These are phyloP conservation scores for Apiotrichum laibachii DNA, from an alignment of 1,284 basidiomycete species.

Conservation along the genomic window DNA sequence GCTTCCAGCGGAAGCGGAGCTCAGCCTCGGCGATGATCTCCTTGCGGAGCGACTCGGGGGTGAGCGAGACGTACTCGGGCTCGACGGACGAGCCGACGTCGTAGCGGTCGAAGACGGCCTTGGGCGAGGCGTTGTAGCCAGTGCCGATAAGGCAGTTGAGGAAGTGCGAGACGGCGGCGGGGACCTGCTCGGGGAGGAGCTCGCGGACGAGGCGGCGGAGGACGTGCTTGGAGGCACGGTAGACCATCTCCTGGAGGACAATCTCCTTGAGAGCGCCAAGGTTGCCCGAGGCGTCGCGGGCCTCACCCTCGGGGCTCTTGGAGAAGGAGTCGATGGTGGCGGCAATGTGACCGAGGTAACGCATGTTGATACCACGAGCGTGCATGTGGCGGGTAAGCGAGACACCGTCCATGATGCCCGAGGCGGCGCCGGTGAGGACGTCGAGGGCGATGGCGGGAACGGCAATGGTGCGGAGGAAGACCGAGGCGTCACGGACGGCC, in stretches of 20 bases:
- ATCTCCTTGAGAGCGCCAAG: slow-evolving; percentile 48
- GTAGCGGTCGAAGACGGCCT: slow-evolving; percentile 48
- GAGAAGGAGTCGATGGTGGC: slow-evolving; percentile 52
- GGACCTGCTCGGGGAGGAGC: slow-evolving; percentile 49
- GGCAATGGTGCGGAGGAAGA: slow-evolving; percentile 55
- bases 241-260: slow-evolving; percentile 58
- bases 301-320: slow-evolving; percentile 35
- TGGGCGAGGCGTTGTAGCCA: slow-evolving; percentile 50
- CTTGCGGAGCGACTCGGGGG: slow-evolving; percentile 52
- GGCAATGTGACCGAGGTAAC: slow-evolving; percentile 57
- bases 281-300: slow-evolving; percentile 35
- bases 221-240: slow-evolving; percentile 57
- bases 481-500: slow-evolving; percentile 56
- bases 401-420: slow-evolving; percentile 55
- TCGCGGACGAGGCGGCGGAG: slow-evolving; percentile 52
- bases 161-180: slow-evolving; percentile 56
- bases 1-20: slow-evolving; percentile 55
- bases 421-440: slow-evolving; percentile 53
- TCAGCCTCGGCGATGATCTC: slow-evolving; percentile 52
- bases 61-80: slow-evolving; percentile 54
- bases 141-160: slow-evolving; percentile 60
- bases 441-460: slow-evolving; percentile 55
- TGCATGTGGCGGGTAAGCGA: slow-evolving; percentile 56
- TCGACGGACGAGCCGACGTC: slow-evolving; percentile 32
- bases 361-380: slow-evolving; percentile 59